Evolutionary conservation across 1,284 basidiomycete genomes (phyloP).

Genomic region (Irpex rosettiformis): DNA sequence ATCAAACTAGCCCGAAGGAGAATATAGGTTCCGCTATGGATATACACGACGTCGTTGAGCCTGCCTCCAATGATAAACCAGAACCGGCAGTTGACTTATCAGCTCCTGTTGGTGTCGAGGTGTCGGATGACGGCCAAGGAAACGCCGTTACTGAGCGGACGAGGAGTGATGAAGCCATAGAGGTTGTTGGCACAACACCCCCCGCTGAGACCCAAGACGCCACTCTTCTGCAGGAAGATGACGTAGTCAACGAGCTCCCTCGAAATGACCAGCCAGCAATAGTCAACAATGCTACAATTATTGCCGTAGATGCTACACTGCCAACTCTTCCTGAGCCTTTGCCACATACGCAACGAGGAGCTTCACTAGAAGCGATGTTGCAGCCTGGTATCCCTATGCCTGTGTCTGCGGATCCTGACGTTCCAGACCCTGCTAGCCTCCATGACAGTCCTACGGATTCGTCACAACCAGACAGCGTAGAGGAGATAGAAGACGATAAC

Average conservation of each 20-base stretch:
- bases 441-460: conserved; percentile 20
- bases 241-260: not conserved
- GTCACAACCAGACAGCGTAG: conserved; percentile 8
- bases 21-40: too few relatives aligned
- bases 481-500: conserved; percentile 1
- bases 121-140: not conserved
- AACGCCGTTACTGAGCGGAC: too few relatives aligned
- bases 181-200: not conserved
- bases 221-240: not conserved
- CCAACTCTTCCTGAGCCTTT: not conserved
- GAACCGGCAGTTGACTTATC: too few relatives aligned
- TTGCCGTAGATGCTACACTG: not conserved
- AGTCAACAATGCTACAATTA: not conserved
- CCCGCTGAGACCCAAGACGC: not conserved
- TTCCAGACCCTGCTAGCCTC: conserved; percentile 36
- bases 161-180: not conserved
- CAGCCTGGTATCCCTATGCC: conserved; percentile 34
- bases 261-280: not conserved
- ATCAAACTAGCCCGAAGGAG: not conserved
- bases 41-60: too few relatives aligned
- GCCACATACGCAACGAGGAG: not conserved
- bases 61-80: too few relatives aligned
- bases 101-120: not conserved
- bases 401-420: conserved; percentile 37
- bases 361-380: conserved; percentile 7